Percentiles rank a stretch among this genome's conserved stretches.
Conservation (phyloP, 306 rosid species). For the Inga oerstediana region DNA sequence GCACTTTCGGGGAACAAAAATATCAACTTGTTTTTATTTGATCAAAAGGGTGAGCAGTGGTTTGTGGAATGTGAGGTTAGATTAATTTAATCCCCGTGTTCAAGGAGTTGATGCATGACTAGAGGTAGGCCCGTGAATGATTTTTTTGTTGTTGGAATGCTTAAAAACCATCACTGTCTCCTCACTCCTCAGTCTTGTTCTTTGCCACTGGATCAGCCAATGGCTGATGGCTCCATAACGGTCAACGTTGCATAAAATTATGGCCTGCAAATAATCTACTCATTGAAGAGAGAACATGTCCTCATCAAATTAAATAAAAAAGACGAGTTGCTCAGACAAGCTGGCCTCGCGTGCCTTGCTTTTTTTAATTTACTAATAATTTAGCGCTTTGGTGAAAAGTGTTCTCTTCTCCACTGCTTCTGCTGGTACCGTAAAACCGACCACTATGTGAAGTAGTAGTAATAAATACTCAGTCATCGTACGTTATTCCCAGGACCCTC, state of each 20-base stretch:
- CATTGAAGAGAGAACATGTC: not conserved
- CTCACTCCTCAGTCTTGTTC: not conserved
- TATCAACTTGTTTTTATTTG: not conserved
- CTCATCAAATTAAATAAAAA: not conserved
- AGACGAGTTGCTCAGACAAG: not conserved
- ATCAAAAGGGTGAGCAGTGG: slow-evolving; percentile 27
- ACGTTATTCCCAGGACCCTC: slow-evolving; percentile 45
- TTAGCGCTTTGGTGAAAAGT: not conserved
- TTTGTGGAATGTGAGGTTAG: slow-evolving; percentile 4
- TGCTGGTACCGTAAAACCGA: slow-evolving; percentile 7
- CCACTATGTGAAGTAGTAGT: slow-evolving; percentile 27
- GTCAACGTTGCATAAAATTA: not conserved
- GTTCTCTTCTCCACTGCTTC: not conserved
- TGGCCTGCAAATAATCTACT: not conserved
- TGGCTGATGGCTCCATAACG: not conserved
- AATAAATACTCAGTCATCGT: slow-evolving; percentile 23
- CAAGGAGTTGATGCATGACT: not conserved
- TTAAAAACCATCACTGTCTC: not conserved
- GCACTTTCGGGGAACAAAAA: not conserved
- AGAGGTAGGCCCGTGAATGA: not conserved
- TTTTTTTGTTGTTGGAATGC: not conserved
- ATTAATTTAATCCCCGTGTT: not conserved
- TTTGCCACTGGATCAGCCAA: not conserved
- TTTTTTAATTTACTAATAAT: not conserved
- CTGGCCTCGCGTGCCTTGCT: not conserved